Evolutionary conservation across 2,329 filamentous ascomycete species (phyloP), one percentile per base, ranked within the genome.

Genomic region (Paraphaeosphaeria minitans): DNA sequence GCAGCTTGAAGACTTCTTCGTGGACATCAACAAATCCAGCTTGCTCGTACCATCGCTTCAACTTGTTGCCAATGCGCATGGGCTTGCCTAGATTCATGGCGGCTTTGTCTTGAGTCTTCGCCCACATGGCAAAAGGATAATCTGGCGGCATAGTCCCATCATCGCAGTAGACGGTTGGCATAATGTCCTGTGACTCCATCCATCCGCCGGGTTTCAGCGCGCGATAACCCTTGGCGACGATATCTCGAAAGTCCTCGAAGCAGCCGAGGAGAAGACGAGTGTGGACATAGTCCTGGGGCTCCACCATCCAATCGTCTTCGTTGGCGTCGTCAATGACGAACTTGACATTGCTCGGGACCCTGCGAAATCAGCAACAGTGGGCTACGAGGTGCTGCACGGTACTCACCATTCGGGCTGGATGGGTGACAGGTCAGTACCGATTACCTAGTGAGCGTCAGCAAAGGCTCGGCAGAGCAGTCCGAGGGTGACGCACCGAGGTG

Each of bases 291-390:
- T 89, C 86, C 66, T 88, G 81, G 63, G 77, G 66, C 5, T 80
- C 77, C 76, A 85, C 70, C 76, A 84, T 77, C 85, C 86, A 87
- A 56, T 89, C 83, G 10, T 63, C 79, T 1, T 81, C 78, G 68
- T 87, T 85, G 52, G 83, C 81, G 69, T 93, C 89, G 69, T 92
- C 89, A 47, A 93, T 83, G 60, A 87, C 86, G 64, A 93, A 93
- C 61, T 87, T 85, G 14, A 92, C 88, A 62, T 93, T 93, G 19
- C 85, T 83, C 0, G 90, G 89, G 0, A 92, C 69, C 64, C 75
- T 75, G 33, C 29, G 48, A 48, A 22, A 22, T 61, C 24, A 59
- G 51, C 14, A 21, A 49, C 9, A 22, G 2, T 27, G 27, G 10
- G 14, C 29, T 49, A n/a, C 14, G 41, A 24, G 41, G n/a, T n/a